Conservation (phyloP, 2,329 filamentous ascomycete species). For the Incumbomyces lentus region DNA sequence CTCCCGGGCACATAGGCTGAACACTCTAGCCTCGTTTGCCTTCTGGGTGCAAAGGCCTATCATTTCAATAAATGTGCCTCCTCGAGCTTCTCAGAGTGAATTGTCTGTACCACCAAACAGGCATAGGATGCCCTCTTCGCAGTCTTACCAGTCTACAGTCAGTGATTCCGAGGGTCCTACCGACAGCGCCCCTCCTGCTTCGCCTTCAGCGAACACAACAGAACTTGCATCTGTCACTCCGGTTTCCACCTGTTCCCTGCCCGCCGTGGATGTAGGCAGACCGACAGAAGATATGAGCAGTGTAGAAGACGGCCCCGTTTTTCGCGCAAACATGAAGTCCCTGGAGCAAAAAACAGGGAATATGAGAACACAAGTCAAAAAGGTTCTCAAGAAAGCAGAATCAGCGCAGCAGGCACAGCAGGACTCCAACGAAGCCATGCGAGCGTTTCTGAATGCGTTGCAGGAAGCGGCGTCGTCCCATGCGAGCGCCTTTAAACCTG, state of each 20-base stretch:
- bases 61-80: conserved; percentile 55
- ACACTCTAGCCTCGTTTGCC: conserved; percentile 82
- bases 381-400: conserved; percentile 88
- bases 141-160: conserved; percentile 74
- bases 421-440: conserved; percentile 75
- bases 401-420: conserved; percentile 69
- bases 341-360: conserved; percentile 93
- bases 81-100: conserved; percentile 29
- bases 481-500: conserved; percentile 91
- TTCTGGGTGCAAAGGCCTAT: conserved; percentile 86
- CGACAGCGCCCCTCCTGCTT: conserved; percentile 24
- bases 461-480: conserved; percentile 83
- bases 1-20: conserved; percentile 75
- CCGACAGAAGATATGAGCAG: conserved; percentile 76
- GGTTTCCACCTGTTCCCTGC: conserved; percentile 21
- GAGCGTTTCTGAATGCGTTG: conserved; percentile 72
- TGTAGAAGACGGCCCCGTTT: conserved; percentile 86
- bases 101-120: conserved; percentile 58
- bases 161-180: conserved; percentile 55
- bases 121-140: conserved; percentile 72
- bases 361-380: conserved; percentile 91
- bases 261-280: conserved; percentile 79
- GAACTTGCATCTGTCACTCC: conserved; percentile 26
- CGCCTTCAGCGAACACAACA: conserved; percentile 19
- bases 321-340: conserved; percentile 92